Evolutionary conservation across 257 asterid species (phyloP).

Genomic region (Catharanthus roseus): DNA sequence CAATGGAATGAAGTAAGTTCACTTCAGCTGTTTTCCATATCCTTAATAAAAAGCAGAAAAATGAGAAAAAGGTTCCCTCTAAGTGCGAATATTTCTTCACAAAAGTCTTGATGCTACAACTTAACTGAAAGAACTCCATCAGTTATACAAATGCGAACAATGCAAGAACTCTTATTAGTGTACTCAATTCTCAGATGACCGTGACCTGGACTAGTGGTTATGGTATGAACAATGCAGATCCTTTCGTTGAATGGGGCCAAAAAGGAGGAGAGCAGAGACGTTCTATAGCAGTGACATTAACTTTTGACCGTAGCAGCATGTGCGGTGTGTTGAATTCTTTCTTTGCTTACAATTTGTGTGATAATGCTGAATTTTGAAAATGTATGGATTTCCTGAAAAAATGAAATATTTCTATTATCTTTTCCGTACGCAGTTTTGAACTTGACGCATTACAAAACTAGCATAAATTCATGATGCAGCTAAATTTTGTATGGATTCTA

Average conservation of each 20-base stretch:
- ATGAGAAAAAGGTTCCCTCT: too few species aligned
- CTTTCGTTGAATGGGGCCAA: conserved; percentile 83
- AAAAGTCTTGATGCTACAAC: too few species aligned
- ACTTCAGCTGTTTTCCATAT: background rate
- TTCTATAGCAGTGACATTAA: conserved; percentile 73
- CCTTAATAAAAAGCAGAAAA: too few species aligned
- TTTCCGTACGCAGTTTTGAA: too few species aligned
- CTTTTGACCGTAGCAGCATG: conserved; percentile 74
- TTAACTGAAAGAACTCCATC: too few species aligned
- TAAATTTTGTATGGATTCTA: background rate
- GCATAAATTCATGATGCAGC: background rate
- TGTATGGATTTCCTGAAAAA: too few species aligned
- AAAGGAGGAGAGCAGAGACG: conserved; percentile 46
- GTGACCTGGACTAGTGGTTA: conserved; percentile 97
- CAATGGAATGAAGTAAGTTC: conserved; percentile 70
- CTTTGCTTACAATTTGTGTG: background rate
- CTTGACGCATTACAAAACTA: background rate
- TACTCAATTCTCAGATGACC: conserved; percentile 54
- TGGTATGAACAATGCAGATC: conserved; percentile 47
- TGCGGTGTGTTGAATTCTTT: conserved; percentile 52
- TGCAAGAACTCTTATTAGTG: background rate
- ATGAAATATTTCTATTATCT: background rate
- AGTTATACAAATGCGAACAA: too few species aligned
- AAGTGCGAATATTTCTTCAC: too few species aligned
- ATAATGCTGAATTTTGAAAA: background rate